Evolutionary conservation across 495 filamentous ascomycete species (phyloP), one percentile per base, ranked within the genome.

Genomic region (Parathielavia hyrcaniae): DNA sequence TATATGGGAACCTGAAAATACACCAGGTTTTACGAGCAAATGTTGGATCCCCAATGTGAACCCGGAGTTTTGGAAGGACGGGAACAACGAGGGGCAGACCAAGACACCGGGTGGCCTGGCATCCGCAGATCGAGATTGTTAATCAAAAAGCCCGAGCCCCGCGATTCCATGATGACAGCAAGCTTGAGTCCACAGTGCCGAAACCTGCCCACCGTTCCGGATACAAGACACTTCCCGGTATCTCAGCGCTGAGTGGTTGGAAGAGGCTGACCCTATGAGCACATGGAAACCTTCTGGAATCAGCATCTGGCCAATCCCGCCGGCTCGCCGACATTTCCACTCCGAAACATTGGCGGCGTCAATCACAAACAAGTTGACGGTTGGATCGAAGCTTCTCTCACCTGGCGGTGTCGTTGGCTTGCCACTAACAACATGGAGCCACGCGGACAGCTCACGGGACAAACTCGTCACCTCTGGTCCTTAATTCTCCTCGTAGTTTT

Each of bases 281-380:
- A 60, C 55, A 48, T 55, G 50, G 57, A 54, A 64, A 11, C 48
- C 48, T 14, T 66, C 61, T 66, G 53, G 61, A 63, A 63, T 53
- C 17, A 38, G 17, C 32, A 38, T 54, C 22, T 38, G 41, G 45
- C 55, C 26, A 60, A 56, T 50, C 41, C 52, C n/a, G 11, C 5
- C 8, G 5, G 9, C 5, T 19, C 22, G 26, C 47, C 16, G 41
- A 23, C 26, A n/a, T 45, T 16, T 16, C 10, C 12, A 16, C 50
- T 45, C 36, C 52, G 26, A 39, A 23, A 39, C 49, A 17, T 23
- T 11, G 17, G 17, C 17, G 45, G 39, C 54, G 54, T 35, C 45
- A 50, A 32, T 16, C 36, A 45, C 26, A 5, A 30, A 1, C 41
- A 34, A 16, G 26, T 22, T 16, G 30, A 54, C 32, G 52, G 39